Percentiles rank a stretch among this genome's conserved stretches.
Conservation (phyloP, 2,329 filamentous ascomycete species). For the Coniochaeta prunicola region DNA sequence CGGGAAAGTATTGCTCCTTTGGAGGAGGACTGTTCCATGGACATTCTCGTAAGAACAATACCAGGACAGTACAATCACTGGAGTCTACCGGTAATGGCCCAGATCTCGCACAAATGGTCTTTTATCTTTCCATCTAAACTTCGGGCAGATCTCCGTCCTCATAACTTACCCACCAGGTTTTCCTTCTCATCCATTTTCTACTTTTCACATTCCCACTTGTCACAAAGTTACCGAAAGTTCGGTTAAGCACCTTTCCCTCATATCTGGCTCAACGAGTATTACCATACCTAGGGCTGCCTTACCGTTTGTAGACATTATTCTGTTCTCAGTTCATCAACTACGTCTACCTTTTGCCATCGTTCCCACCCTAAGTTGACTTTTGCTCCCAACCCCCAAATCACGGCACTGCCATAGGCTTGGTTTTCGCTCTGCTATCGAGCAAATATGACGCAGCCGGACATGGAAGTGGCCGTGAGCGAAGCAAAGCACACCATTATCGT, state of each 20-base stretch:
- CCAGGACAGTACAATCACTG: neutral
- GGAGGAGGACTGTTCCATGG: neutral
- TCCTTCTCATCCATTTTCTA: neutral
- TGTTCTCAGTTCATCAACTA: too few species aligned
- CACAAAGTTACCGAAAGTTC: neutral
- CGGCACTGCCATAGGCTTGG: neutral
- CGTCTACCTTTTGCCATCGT: too few species aligned
- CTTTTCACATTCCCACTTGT: neutral
- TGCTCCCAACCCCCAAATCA: too few species aligned
- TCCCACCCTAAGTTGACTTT: too few species aligned
- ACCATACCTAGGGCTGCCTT: too few species aligned
- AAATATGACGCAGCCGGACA: neutral
- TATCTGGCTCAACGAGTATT: neutral
- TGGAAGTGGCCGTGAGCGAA: neutral
- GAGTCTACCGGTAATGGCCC: too few species aligned
- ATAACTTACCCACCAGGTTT: neutral
- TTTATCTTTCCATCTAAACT: too few species aligned
- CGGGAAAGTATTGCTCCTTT: neutral
- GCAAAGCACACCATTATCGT: neutral
- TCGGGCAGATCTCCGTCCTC: too few species aligned
- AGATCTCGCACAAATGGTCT: too few species aligned
- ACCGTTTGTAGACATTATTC: neutral
- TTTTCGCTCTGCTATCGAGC: neutral
- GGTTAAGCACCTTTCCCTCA: neutral
- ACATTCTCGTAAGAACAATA: neutral